Percentiles rank a stretch among this genome's conserved stretches.
phyloP scores from a whole-genome alignment of 225 moss, liverwort and hornwort species.

The Lunularia cruciata region DNA sequence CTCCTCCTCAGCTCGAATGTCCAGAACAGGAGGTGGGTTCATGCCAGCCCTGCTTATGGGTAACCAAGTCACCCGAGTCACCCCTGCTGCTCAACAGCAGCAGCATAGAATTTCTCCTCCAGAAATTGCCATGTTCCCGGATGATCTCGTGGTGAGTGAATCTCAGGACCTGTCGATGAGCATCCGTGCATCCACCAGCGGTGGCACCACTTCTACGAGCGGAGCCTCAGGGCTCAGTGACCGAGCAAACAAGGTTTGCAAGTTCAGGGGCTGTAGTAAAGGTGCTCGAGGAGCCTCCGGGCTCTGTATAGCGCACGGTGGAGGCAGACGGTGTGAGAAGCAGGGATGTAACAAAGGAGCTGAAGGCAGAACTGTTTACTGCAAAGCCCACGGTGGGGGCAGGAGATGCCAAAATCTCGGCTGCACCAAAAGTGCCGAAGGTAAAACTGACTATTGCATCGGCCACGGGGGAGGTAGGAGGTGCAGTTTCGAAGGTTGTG shows the following conservation, averaged over 20 bases:
- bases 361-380: conserved; percentile 95
- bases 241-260: conserved; percentile 86
- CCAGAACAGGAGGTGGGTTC: conserved; percentile 71
- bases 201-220: conserved; percentile 87
- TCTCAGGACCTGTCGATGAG: conserved; percentile 67
- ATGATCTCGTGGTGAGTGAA: conserved; percentile 53
- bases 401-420: conserved; percentile 91
- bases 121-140: conserved; percentile 26
- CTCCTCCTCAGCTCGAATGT: conserved; percentile 83
- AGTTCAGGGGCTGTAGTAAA: conserved; percentile 93
- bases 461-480: conserved; percentile 97
- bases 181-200: conserved; percentile 80
- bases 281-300: conserved; percentile 95
- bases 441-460: conserved; percentile 94
- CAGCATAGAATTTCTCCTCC: conserved; percentile 18
- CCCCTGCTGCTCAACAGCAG: conserved; percentile 44
- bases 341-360: conserved; percentile 98
- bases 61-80: conserved; percentile 50
- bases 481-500: conserved; percentile 83
- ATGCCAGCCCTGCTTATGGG: conserved; percentile 93
- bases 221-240: conserved; percentile 78
- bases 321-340: conserved; percentile 97
- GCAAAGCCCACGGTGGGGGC: conserved; percentile 98
- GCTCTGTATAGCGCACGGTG: conserved; percentile 93
- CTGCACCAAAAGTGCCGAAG: conserved; percentile 98